Conservation (phyloP, 2,329 filamentous ascomycete species). For the Trichoderma koningii region DNA sequence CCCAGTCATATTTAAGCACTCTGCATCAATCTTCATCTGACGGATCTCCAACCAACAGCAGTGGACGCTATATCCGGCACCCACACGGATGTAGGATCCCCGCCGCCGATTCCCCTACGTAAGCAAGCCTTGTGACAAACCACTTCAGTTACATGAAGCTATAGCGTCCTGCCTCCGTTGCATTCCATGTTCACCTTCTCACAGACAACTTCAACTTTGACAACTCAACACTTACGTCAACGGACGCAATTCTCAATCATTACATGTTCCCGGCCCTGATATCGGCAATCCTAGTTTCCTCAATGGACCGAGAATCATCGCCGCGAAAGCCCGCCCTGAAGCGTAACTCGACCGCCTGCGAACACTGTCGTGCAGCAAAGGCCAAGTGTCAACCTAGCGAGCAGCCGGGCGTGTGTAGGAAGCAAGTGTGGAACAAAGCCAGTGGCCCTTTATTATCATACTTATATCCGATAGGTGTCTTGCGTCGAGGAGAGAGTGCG, state of each 20-base stretch:
- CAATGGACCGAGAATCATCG: background rate
- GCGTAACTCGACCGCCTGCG: background rate
- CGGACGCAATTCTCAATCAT: background rate
- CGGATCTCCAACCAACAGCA: too few species aligned
- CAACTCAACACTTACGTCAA: background rate
- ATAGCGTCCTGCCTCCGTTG: background rate
- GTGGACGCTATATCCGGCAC: too few species aligned
- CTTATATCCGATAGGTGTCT: conserved; percentile 3
- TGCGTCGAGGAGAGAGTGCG: conserved; percentile 8
- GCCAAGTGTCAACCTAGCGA: conserved; percentile 7
- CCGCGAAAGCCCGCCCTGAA: background rate
- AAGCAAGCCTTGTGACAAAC: too few species aligned
- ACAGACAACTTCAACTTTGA: background rate
- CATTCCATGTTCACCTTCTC: background rate
- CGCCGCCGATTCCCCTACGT: too few species aligned
- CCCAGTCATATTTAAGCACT: too few species aligned
- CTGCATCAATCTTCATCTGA: too few species aligned
- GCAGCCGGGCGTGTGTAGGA: conserved; percentile 1
- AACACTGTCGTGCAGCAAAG: conserved; percentile 1
- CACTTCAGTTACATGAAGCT: background rate
- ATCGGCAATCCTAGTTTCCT: background rate
- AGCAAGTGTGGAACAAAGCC: background rate
- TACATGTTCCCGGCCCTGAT: background rate
- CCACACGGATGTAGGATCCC: too few species aligned
- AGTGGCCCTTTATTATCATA: too few species aligned